A percentile compares a stretch with the other conserved stretches of the same genome.
Evolutionary conservation across 2,329 filamentous ascomycete genomes (phyloP).

Genomic region (Penicillium sumatraense): DNA sequence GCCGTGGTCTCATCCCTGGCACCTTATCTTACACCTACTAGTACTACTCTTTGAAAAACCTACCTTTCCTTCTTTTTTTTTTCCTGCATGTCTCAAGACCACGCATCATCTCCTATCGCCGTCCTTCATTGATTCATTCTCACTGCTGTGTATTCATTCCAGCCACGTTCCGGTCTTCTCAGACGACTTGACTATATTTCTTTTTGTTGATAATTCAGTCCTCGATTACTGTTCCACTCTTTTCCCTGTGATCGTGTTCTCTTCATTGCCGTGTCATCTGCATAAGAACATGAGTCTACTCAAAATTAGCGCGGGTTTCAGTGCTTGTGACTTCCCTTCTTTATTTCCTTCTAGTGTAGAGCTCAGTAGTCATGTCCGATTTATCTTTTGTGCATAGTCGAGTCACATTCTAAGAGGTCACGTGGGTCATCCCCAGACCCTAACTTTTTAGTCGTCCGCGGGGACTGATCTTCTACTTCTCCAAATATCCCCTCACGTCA

Average conservation of each 20-base stretch:
- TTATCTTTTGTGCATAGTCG: no score
- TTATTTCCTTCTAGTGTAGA: not conserved
- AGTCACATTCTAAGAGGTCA: not conserved
- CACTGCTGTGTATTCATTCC: slow-evolving; percentile 12
- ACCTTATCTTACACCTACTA: slow-evolving; percentile 5
- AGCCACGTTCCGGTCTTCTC: slow-evolving; percentile 16
- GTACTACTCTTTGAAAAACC: slow-evolving; percentile 9
- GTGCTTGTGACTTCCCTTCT: slow-evolving; percentile 1
- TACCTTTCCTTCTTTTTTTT: slow-evolving; percentile 12
- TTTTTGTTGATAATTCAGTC: slow-evolving; percentile 25
- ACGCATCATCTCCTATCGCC: slow-evolving; percentile 17
- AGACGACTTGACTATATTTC: slow-evolving; percentile 14
- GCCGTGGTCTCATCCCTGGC: not conserved
- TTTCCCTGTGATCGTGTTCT: slow-evolving; percentile 16
- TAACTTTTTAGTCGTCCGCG: not conserved
- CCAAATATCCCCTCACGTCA: not conserved
- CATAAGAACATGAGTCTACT: slow-evolving; percentile 19
- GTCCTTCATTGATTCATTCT: slow-evolving; percentile 13
- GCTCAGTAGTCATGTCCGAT: no score
- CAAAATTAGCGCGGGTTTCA: slow-evolving; percentile 15
- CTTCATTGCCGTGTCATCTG: slow-evolving; percentile 17
- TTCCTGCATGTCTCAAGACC: slow-evolving; percentile 2
- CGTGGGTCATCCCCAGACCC: not conserved
- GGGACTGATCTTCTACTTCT: not conserved
- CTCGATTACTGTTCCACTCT: slow-evolving; percentile 14